Evolutionary conservation across 1,284 basidiomycete genomes (phyloP), one percentile per base, ranked within the genome.

Genomic region (Cryptococcus sp.): DNA sequence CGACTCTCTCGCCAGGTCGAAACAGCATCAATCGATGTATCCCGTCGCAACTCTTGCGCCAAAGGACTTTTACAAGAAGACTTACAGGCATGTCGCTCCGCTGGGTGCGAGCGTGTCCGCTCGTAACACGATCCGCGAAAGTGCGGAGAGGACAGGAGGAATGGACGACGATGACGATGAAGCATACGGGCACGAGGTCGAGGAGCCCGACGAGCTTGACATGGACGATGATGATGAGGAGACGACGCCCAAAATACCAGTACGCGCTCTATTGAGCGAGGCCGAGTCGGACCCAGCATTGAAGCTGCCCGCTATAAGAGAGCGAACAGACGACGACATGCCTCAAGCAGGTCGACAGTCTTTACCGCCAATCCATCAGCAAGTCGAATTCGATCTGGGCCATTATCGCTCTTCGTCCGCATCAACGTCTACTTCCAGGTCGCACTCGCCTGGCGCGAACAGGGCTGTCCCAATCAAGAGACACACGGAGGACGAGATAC

Each of bases 11-110:
- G 71, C 69, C 3, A 61, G 67, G 20, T 54, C 62, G 2, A 73
- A 73, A 51, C 52, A 55, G n/a, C 52, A 47, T 17, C 31, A 59
- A 8, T 50, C 66, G 1, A 55, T 70, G 6, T 67, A 67, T 2
- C 50, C 67, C 0, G 31, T 35, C 10, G 71, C 73, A 35, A 73
- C 68, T 2, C 62, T 74, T 42, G 71, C 69, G 2, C 68, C 67
- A 1, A 66, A 67, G 22, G 71, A 75, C 57, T 77, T 73, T 54
- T 73, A 76, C 70, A 73, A 74, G 62, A 76, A 75, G 65, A 74
- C 71, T 3, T 77, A 74, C 57, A 56, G 75, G 27, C 73, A 78
- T 57, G 71, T 79, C 35, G 69, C 73, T 17, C 75, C 76, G 0
- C 71, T 76, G 10, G 76, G 74, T 41, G 72, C 76, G 10, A 69